Conservation (phyloP, 202 grass and related monocot genomes). For the Saccharum hybrid region DNA sequence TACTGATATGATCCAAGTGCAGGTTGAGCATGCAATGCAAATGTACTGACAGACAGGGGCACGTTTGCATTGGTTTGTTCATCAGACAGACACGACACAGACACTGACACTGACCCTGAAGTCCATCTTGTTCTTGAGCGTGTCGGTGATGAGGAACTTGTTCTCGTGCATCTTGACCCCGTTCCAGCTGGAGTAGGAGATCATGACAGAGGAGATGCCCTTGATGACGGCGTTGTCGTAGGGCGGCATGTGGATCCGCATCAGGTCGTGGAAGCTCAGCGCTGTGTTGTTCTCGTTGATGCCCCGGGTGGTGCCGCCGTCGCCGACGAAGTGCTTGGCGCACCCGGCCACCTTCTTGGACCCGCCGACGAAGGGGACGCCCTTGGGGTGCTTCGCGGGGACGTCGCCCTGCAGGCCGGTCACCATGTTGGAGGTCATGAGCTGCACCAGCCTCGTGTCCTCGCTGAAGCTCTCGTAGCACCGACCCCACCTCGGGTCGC, state of each 20-base stretch:
- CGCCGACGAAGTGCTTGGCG: slow-evolving; percentile 83
- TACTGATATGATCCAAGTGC: no score
- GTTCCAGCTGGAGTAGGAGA: slow-evolving; percentile 87
- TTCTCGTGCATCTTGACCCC: slow-evolving; percentile 84
- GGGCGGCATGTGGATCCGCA: slow-evolving; percentile 76
- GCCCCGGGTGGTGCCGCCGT: slow-evolving; percentile 67
- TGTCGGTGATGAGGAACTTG: slow-evolving; percentile 65
- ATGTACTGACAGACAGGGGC: no score
- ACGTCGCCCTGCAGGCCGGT: slow-evolving; percentile 75
- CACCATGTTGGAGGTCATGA: slow-evolving; percentile 73
- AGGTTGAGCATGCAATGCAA: no score
- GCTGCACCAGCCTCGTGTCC: slow-evolving; percentile 72
- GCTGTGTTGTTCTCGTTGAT: slow-evolving; percentile 82
- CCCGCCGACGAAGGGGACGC: slow-evolving; percentile 69
- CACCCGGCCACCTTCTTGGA: slow-evolving; percentile 68
- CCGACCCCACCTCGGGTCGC: slow-evolving; percentile 86
- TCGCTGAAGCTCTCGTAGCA: slow-evolving; percentile 97
- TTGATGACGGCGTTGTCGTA: slow-evolving; percentile 69
- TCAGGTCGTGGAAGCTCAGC: slow-evolving; percentile 60
- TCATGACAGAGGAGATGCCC: slow-evolving; percentile 71
- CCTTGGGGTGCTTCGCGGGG: slow-evolving; percentile 55
- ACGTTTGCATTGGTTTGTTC: no score
- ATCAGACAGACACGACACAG: no score
- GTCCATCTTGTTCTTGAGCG: slow-evolving; percentile 68
- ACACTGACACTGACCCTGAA: slow-evolving; percentile 52